A percentile compares a stretch with the other conserved stretches of the same genome.
Evolutionary conservation across 1,284 basidiomycete genomes (phyloP).

Genomic region (Singerocomus inundabilis): DNA sequence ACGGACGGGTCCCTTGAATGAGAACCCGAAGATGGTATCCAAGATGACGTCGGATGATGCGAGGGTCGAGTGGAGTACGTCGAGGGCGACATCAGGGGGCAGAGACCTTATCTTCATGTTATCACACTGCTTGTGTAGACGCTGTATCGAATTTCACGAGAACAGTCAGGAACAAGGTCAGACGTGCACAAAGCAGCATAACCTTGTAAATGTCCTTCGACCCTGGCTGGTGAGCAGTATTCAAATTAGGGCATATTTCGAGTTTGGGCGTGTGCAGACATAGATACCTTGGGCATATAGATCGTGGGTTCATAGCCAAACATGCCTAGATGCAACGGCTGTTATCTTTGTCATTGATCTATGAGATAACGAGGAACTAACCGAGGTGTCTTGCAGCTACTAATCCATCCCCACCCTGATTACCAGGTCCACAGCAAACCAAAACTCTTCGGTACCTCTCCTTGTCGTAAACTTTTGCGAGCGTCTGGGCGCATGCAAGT

Average conservation of each 20-base stretch:
- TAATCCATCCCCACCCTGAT: slow-evolving; percentile 96
- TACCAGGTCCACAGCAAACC: slow-evolving; percentile 95
- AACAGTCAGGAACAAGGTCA: neutral
- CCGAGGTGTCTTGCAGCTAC: slow-evolving; percentile 94
- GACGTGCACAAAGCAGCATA: neutral
- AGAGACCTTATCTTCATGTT: slow-evolving; percentile 82
- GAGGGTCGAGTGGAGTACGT: slow-evolving; percentile 55
- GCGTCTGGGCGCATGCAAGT: slow-evolving; percentile 87
- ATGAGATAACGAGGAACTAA: slow-evolving; percentile 33
- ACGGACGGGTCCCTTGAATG: slow-evolving; percentile 87
- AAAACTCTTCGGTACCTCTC: slow-evolving; percentile 72
- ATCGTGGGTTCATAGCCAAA: slow-evolving; percentile 86
- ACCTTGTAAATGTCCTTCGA: slow-evolving; percentile 89
- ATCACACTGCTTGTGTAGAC: slow-evolving; percentile 82
- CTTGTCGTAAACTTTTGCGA: slow-evolving; percentile 74
- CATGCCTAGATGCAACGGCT: slow-evolving; percentile 53
- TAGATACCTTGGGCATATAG: slow-evolving; percentile 85
- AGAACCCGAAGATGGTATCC: slow-evolving; percentile 98
- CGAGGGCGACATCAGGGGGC: slow-evolving; percentile 47
- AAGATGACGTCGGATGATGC: slow-evolving; percentile 78
- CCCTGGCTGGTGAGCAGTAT: slow-evolving; percentile 54
- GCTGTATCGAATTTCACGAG: slow-evolving; percentile 37
- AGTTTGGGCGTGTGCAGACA: neutral
- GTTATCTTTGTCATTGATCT: neutral
- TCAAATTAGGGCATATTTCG: slow-evolving; percentile 1